Conservation (phyloP, 2,329 filamentous ascomycete species). For the Xylaria sp. region DNA sequence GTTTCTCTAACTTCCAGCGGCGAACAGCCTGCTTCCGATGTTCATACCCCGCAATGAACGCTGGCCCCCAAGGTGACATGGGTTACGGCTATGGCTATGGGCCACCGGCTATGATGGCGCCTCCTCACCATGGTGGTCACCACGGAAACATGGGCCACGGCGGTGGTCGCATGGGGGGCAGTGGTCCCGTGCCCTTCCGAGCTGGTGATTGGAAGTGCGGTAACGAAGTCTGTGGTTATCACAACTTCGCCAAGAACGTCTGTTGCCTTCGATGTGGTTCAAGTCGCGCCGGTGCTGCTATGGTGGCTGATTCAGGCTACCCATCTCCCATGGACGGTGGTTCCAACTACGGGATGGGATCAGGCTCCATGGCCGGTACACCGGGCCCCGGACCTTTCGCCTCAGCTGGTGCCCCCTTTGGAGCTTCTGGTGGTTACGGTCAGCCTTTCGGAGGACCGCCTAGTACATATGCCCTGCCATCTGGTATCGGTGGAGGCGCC, state of each 20-base stretch:
- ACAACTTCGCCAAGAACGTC: conserved; percentile 99
- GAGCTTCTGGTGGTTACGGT: conserved; percentile 70
- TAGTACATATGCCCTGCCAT: conserved; percentile 89
- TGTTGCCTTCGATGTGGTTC: conserved; percentile 97
- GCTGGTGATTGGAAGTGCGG: conserved; percentile 99
- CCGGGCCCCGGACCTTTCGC: conserved; percentile 82
- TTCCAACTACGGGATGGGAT: conserved; percentile 85
- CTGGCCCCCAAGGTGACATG: conserved; percentile 71
- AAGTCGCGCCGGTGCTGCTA: conserved; percentile 90
- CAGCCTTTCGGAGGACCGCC: conserved; percentile 90
- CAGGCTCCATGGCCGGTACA: conserved; percentile 86
- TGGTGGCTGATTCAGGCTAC: conserved; percentile 93
- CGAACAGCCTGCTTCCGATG: conserved; percentile 98
- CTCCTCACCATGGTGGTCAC: conserved; percentile 78
- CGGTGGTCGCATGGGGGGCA: conserved; percentile 79
- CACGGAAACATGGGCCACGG: conserved; percentile 63
- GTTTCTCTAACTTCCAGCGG: conserved; percentile 99
- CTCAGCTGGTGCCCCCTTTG: conserved; percentile 75
- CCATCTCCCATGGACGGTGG: conserved; percentile 89
- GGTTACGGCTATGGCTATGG: conserved; percentile 69
- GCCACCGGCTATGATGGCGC: conserved; percentile 83
- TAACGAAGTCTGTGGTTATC: conserved; percentile 95
- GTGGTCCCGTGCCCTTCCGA: conserved; percentile 93
- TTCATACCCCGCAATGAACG: conserved; percentile 94
- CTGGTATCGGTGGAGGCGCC: conserved; percentile 81